Conservation (phyloP, 1,284 basidiomycete genomes). For the Kwoniella shivajii region DNA sequence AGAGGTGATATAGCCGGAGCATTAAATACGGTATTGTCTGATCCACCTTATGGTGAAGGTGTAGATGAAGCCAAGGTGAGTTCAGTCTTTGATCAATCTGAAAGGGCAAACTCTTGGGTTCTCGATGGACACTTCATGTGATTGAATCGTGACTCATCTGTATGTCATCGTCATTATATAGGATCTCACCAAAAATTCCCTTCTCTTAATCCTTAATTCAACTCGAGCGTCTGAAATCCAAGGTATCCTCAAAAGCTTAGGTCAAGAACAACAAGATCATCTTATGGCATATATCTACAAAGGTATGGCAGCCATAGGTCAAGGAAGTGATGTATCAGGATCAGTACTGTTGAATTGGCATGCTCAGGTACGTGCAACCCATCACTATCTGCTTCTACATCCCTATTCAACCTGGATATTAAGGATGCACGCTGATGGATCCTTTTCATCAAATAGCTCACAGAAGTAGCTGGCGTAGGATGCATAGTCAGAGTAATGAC, state of each 20-base stretch:
- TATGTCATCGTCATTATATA: slow-evolving; percentile 54
- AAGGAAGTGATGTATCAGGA: slow-evolving; percentile 82
- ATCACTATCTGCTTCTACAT: not conserved
- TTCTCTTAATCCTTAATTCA: slow-evolving; percentile 93
- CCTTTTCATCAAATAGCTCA: slow-evolving; percentile 68
- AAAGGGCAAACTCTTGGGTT: no score
- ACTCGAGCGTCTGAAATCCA: slow-evolving; percentile 90
- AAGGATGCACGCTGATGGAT: no score
- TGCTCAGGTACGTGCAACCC: slow-evolving; percentile 71
- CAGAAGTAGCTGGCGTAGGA: slow-evolving; percentile 91
- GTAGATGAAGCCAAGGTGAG: slow-evolving; percentile 86
- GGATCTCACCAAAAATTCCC: slow-evolving; percentile 75
- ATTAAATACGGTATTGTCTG: slow-evolving; percentile 68
- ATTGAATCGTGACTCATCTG: no score
- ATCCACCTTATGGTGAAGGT: slow-evolving; percentile 79
- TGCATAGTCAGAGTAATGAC: slow-evolving; percentile 98
- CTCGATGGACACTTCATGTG: no score
- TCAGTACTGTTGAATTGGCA: slow-evolving; percentile 93
- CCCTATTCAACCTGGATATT: no score
- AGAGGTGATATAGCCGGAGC: slow-evolving; percentile 76
- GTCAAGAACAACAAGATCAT: slow-evolving; percentile 80
- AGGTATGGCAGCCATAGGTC: slow-evolving; percentile 57
- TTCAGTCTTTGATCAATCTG: no score
- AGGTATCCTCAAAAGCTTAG: slow-evolving; percentile 70
- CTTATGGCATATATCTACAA: slow-evolving; percentile 99